These are phyloP conservation scores for Leccinum variicolor DNA, from an alignment of 768 basidiomycete genomes.

Conservation along the genomic window DNA sequence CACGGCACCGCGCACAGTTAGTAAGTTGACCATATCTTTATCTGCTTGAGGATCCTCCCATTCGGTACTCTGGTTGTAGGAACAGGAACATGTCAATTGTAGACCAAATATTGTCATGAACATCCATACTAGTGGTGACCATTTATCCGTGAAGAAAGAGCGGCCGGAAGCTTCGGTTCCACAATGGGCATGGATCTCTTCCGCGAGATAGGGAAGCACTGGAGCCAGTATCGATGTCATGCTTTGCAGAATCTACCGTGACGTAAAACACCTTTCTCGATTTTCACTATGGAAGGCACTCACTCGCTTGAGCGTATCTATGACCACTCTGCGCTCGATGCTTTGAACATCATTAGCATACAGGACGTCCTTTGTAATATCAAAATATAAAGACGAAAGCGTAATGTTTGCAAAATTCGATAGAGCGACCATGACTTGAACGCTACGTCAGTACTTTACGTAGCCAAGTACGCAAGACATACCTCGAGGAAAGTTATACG, in stretches of 20 bases:
- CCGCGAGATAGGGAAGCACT: constrained; percentile 85
- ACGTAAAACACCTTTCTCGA: not conserved
- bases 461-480: not conserved
- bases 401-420: constrained; percentile 79
- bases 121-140: constrained; percentile 62
- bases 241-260: constrained; percentile 55
- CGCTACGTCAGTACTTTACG: not conserved
- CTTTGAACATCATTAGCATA: constrained; percentile 64
- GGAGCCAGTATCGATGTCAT: constrained; percentile 77
- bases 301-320: constrained; percentile 74
- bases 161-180: constrained; percentile 15
- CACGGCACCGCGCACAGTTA: constrained; percentile 59
- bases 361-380: constrained; percentile 84
- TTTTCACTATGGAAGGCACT: constrained; percentile 4
- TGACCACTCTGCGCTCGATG: constrained; percentile 55
- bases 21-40: constrained; percentile 58
- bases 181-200: constrained; percentile 64
- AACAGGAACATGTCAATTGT: not conserved
- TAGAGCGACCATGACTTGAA: constrained; percentile 65
- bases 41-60: constrained; percentile 63
- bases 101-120: not conserved
- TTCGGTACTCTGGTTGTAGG: constrained; percentile 40
- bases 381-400: constrained; percentile 89
- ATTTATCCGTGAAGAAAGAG: constrained; percentile 72
- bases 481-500: constrained; percentile 86